Conservation (phyloP, 208 protist species). For the Strigomonas culicis region DNA sequence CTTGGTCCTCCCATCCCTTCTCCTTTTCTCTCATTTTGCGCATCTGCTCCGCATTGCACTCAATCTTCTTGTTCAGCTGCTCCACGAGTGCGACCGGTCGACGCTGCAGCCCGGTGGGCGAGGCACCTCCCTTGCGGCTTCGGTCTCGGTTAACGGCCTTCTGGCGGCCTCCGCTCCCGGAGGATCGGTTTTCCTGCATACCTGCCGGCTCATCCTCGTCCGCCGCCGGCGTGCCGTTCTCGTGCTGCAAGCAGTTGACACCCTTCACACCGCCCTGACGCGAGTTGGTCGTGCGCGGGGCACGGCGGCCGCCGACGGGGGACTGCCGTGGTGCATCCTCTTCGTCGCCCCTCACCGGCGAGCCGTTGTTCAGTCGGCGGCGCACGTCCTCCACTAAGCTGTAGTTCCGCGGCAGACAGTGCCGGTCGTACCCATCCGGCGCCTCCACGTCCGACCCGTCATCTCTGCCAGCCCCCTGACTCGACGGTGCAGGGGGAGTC, state of each 20-base stretch:
- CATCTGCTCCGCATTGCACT: constrained; percentile 38
- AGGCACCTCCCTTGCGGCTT: no score
- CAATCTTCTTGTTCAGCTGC: constrained; percentile 36
- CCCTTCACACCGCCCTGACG: no score
- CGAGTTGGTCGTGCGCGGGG: background rate
- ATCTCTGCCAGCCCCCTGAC: no score
- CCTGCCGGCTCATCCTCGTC: no score
- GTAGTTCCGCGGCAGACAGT: constrained; percentile 1
- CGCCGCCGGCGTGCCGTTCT: no score
- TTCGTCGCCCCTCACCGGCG: background rate
- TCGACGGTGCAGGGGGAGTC: no score
- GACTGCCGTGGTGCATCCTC: background rate
- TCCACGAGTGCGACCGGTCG: background rate
- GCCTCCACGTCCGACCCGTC: background rate
- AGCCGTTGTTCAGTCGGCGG: background rate
- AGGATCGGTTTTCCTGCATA: no score
- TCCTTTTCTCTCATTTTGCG: constrained; percentile 74
- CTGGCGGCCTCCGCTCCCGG: no score
- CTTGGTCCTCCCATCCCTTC: constrained; percentile 78
- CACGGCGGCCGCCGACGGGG: background rate
- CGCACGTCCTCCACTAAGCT: constrained; percentile 9
- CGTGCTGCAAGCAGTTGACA: no score
- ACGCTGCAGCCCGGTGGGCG: no score
- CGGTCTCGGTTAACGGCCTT: no score
- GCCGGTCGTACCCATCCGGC: background rate